Conservation (phyloP, 345 rosid genomes). For the Pistacia integerrima region DNA sequence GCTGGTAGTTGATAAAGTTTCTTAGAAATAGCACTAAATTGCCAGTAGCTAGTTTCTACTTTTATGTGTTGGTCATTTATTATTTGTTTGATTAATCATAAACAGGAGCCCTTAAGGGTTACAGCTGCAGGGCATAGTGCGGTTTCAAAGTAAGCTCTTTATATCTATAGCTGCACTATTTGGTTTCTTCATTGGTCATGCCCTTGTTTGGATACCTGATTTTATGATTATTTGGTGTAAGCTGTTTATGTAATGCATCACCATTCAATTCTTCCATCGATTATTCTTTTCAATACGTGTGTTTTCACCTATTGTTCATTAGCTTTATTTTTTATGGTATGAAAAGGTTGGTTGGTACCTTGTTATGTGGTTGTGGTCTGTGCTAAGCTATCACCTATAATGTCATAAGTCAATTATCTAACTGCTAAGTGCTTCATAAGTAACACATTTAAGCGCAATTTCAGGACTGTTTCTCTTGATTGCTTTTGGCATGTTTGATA, state of each 20-base stretch:
- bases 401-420: neutral
- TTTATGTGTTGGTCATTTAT: slow-evolving; percentile 13
- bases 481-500: neutral
- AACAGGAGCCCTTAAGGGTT: slow-evolving; percentile 75
- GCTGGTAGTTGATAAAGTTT: neutral
- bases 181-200: neutral
- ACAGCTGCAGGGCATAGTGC: slow-evolving; percentile 43
- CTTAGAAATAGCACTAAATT: neutral
- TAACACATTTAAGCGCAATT: neutral
- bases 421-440: neutral
- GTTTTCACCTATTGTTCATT: slow-evolving; percentile 1
- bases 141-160: slow-evolving; percentile 53
- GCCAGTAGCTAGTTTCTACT: neutral
- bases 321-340: neutral
- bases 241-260: slow-evolving; percentile 17
- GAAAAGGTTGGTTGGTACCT: neutral
- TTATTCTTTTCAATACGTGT: neutral
- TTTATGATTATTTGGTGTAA: slow-evolving; percentile 29
- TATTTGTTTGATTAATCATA: slow-evolving; percentile 23
- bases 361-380: neutral
- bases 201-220: slow-evolving; percentile 4
- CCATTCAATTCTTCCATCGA: neutral
- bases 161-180: neutral
- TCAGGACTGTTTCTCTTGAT: neutral
- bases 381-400: neutral